Conservation (phyloP, 1,284 basidiomycete species). For the Trichosporon sp. region DNA sequence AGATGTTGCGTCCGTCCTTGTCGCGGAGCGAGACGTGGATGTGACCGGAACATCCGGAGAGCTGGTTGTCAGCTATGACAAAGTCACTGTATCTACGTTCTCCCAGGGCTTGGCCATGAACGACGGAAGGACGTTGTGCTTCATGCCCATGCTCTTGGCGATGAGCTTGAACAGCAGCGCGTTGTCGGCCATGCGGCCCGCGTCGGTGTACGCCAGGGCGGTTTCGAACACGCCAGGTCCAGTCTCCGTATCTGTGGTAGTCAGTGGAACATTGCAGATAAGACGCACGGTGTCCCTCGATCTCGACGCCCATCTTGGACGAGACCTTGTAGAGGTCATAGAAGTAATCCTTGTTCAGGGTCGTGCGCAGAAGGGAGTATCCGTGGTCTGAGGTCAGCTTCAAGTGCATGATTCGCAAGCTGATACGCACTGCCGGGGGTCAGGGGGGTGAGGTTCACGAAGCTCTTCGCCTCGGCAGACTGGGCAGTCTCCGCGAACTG, state of each 20-base stretch:
- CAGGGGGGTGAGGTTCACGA: constrained; percentile 70
- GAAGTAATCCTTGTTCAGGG: constrained; percentile 87
- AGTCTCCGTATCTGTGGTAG: constrained; percentile 80
- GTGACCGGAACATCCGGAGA: constrained; percentile 90
- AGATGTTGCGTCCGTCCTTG: constrained; percentile 71
- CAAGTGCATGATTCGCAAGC: constrained; percentile 4
- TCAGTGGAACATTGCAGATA: constrained; percentile 18
- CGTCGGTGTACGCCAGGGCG: constrained; percentile 85
- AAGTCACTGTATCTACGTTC: constrained; percentile 63
- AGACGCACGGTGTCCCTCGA: constrained; percentile 87
- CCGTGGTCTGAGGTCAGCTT: constrained; percentile 71
- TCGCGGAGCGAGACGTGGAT: constrained; percentile 86
- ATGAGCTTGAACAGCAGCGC: constrained; percentile 89
- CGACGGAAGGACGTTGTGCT: constrained; percentile 82
- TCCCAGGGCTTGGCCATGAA: constrained; percentile 99
- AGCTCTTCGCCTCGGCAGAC: constrained; percentile 75
- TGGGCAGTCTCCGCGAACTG: constrained; percentile 89
- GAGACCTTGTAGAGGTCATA: constrained; percentile 81
- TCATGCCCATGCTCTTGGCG: constrained; percentile 89
- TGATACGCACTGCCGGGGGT: constrained; percentile 81
- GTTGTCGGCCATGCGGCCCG: constrained; percentile 88
- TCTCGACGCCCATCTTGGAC: constrained; percentile 70
- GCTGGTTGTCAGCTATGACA: constrained; percentile 58
- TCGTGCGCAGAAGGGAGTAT: constrained; percentile 84
- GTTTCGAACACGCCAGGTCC: constrained; percentile 91